phyloP scores from a whole-genome alignment of 495 filamentous ascomycete species.

The Podospora pseudocomata region DNA sequence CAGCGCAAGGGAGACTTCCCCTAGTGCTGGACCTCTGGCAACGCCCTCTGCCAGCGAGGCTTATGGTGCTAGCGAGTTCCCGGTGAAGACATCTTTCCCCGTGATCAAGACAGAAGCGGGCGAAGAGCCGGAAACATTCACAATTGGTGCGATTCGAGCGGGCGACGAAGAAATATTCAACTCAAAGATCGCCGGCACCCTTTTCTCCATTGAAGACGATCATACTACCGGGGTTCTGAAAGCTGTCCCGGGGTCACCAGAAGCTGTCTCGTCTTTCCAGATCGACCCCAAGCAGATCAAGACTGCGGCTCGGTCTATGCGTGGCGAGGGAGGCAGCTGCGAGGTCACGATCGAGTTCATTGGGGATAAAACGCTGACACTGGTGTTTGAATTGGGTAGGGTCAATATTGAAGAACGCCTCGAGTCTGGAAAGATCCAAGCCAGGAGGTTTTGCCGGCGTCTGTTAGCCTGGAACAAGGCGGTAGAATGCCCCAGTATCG shows the following conservation, averaged over 20 bases:
- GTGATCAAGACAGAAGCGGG: constrained; percentile 5
- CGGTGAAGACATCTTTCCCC: constrained; percentile 1
- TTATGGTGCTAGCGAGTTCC: constrained; percentile 19
- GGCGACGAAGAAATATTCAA: background rate
- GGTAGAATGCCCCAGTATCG: constrained; percentile 17
- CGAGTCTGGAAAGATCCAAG: constrained; percentile 33
- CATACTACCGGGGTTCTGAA: constrained; percentile 13
- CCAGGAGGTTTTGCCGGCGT: constrained; percentile 34
- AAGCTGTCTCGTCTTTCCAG: constrained; percentile 6
- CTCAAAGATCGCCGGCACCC: background rate
- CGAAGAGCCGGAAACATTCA: background rate
- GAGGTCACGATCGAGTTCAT: constrained; percentile 12
- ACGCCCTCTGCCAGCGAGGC: constrained; percentile 19
- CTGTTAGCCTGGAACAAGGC: constrained; percentile 25
- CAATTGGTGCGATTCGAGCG: constrained; percentile 1
- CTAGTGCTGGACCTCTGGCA: constrained; percentile 12
- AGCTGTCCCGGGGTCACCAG: constrained; percentile 8
- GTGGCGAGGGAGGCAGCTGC: constrained; percentile 3
- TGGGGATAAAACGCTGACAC: constrained; percentile 4
- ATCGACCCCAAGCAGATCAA: constrained; percentile 26
- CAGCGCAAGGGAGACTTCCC: background rate
- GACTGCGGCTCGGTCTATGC: constrained; percentile 12
- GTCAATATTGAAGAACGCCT: constrained; percentile 10
- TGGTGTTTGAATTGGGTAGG: constrained; percentile 19
- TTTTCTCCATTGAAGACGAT: constrained; percentile 16